These are phyloP conservation scores for Ceratorhiza oryzae-sativae DNA, from an alignment of 1,284 basidiomycete species.

Conservation along the genomic window DNA sequence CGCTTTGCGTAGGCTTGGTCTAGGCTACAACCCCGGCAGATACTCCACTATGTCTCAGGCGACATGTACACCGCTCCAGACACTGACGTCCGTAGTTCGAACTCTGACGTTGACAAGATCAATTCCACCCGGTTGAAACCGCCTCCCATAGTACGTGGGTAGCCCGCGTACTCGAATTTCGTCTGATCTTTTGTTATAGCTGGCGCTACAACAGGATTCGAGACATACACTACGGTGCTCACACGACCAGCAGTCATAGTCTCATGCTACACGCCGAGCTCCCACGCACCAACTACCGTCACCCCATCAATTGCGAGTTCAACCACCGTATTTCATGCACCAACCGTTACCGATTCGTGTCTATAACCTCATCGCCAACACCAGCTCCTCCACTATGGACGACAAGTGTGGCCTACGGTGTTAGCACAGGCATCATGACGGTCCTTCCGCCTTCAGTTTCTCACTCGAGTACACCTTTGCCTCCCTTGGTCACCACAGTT, in stretches of 20 bases:
- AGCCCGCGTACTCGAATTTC: no score
- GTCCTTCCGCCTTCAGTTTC: neutral
- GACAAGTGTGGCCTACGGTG: neutral
- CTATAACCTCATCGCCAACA: neutral
- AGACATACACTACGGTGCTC: neutral
- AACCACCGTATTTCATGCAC: neutral
- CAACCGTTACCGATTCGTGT: neutral
- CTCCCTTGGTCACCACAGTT: neutral
- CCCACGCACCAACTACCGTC: neutral
- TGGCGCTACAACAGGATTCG: neutral
- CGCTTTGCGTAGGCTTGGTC: neutral
- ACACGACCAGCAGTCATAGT: slow-evolving; percentile 3
- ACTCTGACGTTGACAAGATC: neutral
- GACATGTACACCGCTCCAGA: neutral
- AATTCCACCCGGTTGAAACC: neutral
- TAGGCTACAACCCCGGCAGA: neutral
- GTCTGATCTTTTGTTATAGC: no score
- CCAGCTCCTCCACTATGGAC: neutral
- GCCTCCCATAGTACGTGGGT: neutral
- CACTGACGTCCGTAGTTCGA: neutral
- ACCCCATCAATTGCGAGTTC: neutral
- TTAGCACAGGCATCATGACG: neutral
- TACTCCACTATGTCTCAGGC: neutral
- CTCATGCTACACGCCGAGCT: neutral
- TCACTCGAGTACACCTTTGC: neutral